phyloP scores from a whole-genome alignment of 768 basidiomycete species.

The Xerocomellus chrysenteron region DNA sequence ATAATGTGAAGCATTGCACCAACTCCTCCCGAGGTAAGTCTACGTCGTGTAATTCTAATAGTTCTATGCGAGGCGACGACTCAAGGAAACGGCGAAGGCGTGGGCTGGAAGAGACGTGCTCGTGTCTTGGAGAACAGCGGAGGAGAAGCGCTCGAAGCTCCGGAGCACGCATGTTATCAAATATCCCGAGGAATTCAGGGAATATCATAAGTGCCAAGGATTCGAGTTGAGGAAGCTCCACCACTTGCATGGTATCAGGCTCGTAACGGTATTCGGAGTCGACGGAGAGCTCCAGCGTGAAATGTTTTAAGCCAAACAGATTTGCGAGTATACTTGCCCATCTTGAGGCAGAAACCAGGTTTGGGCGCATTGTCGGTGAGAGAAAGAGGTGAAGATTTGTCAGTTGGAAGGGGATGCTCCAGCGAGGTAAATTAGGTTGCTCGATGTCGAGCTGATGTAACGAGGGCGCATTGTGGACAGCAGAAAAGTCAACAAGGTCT shows the following conservation, averaged over 20 bases:
- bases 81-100: conserved; percentile 30
- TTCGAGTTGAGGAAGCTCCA: conserved; percentile 27
- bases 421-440: conserved; percentile 37
- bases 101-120: conserved; percentile 29
- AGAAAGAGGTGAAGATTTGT: conserved; percentile 37
- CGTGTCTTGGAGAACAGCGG: conserved; percentile 29
- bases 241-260: conserved; percentile 5
- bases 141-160: conserved; percentile 40
- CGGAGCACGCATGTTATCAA: conserved; percentile 36
- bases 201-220: conserved; percentile 31
- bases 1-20: conserved; percentile 32
- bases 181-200: conserved; percentile 28
- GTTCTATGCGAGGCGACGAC: conserved; percentile 35
- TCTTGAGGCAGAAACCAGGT: conserved; percentile 22
- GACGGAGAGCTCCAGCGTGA: conserved; percentile 42
- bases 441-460: conserved; percentile 35
- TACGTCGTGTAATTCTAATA: conserved; percentile 51
- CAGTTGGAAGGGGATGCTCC: conserved; percentile 35
- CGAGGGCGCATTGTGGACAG: conserved; percentile 35
- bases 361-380: conserved; percentile 18
- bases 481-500: conserved; percentile 27
- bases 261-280: conserved; percentile 26
- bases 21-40: conserved; percentile 42
- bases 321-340: conserved; percentile 36
- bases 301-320: conserved; percentile 39